These are phyloP conservation scores for Boletus speciosus DNA, from an alignment of 768 basidiomycete genomes.

Conservation along the genomic window DNA sequence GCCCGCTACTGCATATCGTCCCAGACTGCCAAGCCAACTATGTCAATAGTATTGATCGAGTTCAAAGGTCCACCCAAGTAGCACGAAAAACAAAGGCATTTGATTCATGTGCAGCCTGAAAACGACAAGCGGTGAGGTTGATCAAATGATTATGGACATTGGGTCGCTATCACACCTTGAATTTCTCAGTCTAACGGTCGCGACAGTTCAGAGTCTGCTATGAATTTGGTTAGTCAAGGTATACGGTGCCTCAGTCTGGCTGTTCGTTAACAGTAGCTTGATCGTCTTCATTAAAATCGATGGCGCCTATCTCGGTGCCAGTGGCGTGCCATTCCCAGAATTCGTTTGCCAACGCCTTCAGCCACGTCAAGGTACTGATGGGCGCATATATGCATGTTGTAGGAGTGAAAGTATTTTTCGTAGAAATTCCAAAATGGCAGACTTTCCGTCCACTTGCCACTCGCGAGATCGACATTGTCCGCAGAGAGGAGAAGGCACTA, in stretches of 20 bases:
- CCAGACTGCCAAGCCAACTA: background rate
- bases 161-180: background rate
- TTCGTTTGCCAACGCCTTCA: background rate
- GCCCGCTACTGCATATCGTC: background rate
- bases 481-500: background rate
- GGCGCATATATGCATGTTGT: background rate
- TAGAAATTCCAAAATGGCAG: background rate
- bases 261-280: no score
- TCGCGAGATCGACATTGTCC: background rate
- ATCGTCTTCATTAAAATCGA: background rate
- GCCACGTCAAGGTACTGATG: background rate
- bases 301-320: background rate
- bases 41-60: background rate
- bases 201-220: background rate
- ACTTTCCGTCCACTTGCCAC: background rate
- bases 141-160: background rate
- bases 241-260: background rate
- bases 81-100: background rate
- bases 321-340: background rate
- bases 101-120: background rate
- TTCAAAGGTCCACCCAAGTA: background rate
- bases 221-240: background rate
- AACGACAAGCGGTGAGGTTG: background rate
- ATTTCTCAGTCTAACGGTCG: background rate
- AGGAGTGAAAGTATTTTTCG: background rate